phyloP scores from a whole-genome alignment of 2,329 filamentous ascomycete genomes.

The Macrophomina pseudophaseolina region DNA sequence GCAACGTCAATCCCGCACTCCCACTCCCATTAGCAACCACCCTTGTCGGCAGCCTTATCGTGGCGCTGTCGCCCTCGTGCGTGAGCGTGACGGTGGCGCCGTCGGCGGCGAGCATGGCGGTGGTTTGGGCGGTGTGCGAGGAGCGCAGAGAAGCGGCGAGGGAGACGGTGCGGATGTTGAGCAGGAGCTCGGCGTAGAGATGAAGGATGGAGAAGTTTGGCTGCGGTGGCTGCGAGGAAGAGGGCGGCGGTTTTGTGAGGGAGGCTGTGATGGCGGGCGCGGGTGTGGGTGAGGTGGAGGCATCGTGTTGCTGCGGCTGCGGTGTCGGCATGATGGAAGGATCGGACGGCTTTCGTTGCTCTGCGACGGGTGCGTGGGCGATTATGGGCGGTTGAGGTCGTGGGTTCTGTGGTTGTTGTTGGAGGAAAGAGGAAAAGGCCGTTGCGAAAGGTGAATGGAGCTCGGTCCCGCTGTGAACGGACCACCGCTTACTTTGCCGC shows the following conservation, averaged over 20 bases:
- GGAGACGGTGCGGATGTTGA: slow-evolving; percentile 65
- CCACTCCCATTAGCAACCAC: slow-evolving; percentile 45
- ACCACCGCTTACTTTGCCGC: neutral
- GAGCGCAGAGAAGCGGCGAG: slow-evolving; percentile 60
- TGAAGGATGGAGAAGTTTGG: slow-evolving; percentile 34
- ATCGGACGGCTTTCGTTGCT: too few relatives aligned
- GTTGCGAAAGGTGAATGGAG: neutral
- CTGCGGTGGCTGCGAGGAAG: neutral
- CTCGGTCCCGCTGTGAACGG: neutral
- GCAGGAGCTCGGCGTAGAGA: slow-evolving; percentile 65
- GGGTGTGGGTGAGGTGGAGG: too few relatives aligned
- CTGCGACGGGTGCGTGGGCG: too few relatives aligned
- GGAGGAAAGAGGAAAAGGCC: neutral
- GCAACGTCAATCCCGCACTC: slow-evolving; percentile 57
- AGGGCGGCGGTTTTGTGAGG: neutral
- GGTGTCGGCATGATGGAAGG: neutral
- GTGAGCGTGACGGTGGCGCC: slow-evolving; percentile 50
- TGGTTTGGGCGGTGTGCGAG: slow-evolving; percentile 49
- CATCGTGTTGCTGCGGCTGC: neutral
- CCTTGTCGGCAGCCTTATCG: slow-evolving; percentile 53
- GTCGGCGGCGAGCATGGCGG: slow-evolving; percentile 51
- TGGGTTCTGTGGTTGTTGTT: neutral
- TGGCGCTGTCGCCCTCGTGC: slow-evolving; percentile 47
- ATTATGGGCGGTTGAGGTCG: too few relatives aligned
- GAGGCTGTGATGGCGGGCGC: neutral